Base-by-base conservation (phyloP, 805 yeast species). In the Starmerella floricola region DNA sequence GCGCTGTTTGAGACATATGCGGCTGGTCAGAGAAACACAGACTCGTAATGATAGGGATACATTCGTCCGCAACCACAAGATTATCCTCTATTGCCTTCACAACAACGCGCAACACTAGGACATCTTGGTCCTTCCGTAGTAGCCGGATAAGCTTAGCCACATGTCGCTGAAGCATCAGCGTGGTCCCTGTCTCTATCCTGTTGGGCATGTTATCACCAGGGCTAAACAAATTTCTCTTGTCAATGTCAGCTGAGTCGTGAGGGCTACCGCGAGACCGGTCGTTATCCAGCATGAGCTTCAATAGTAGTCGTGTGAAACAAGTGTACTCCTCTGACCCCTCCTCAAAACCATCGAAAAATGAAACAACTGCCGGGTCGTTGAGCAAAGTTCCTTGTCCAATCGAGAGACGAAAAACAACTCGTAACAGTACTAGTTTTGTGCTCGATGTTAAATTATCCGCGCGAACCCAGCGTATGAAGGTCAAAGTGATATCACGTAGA, bases 71-170 rank as follows among this genome's bases (percentile, higher is more conserved):
- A 5, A 47, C 51, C 2, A 48, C 31, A 6, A 45, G 41, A 13
- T 38, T 42, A 6, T 48, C 42, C n/a, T 45, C 45, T 2, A 48
- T 24, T 2, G 51, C 51, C 26, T 41, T 45, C 18, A 34, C 36
- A 3, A 45, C 38, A 18, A 47, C 40, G n/a, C 42, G 33, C 3
- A 48, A 27, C 2, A 44, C 49, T 11, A 16, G 23, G 2, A 31
- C 38, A 18, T 48, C 44, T 26, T 42, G 37, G 4, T 33, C 32
- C 1, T 15, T 20, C 8, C n/a, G 20, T 1, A 45, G 45, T 6
- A 40, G 34, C 11, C 20, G 27, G 3, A 48, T n/a, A 2, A 48
- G 23, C n/a, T 36, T 37, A 3, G 23, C 15, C 10, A 45, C n/a
- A 30, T 48, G 40, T 23, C 27, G 23, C 16, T 45, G 49, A 2